Percentiles rank a stretch among this genome's conserved stretches.
Conservation (phyloP, 805 yeast species). For the Kuraishia ogatae region DNA sequence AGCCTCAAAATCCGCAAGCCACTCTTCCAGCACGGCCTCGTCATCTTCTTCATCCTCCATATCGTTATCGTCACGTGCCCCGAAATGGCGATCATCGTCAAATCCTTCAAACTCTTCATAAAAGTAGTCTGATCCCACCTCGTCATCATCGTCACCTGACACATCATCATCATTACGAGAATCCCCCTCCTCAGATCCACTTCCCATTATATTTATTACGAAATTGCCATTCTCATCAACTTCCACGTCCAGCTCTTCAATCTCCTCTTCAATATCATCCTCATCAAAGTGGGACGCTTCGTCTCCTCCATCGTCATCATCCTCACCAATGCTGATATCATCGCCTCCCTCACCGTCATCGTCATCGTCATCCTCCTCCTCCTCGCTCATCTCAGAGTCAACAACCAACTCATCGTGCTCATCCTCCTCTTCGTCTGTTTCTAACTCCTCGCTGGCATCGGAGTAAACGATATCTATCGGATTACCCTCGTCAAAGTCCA, state of each 20-base stretch:
- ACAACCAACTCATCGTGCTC: slow-evolving; percentile 11
- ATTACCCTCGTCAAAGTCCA: slow-evolving; percentile 9
- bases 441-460: slow-evolving; percentile 20
- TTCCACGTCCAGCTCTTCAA: slow-evolving; percentile 19
- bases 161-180: background rate
- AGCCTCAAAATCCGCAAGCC: slow-evolving; percentile 13
- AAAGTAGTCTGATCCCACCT: slow-evolving; percentile 20
- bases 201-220: slow-evolving; percentile 10
- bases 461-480: slow-evolving; percentile 22
- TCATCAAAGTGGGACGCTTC: slow-evolving; percentile 9
- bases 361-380: slow-evolving; percentile 10
- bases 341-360: slow-evolving; percentile 5
- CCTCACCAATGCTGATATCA: slow-evolving; percentile 7
- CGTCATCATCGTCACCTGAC: slow-evolving; percentile 15
- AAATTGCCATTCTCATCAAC: slow-evolving; percentile 16
- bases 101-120: slow-evolving; percentile 17
- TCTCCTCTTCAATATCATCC: slow-evolving; percentile 10
- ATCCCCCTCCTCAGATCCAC: slow-evolving; percentile 6
- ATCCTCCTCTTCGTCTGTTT: slow-evolving; percentile 22
- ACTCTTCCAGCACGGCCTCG: slow-evolving; percentile 4
- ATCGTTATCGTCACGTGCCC: background rate
- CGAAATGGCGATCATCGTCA: background rate
- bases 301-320: slow-evolving; percentile 13
- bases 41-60: slow-evolving; percentile 13
- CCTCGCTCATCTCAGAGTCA: slow-evolving; percentile 13